Conservation (phyloP, 1,284 basidiomycete species). For the Calocybe gambosa region DNA sequence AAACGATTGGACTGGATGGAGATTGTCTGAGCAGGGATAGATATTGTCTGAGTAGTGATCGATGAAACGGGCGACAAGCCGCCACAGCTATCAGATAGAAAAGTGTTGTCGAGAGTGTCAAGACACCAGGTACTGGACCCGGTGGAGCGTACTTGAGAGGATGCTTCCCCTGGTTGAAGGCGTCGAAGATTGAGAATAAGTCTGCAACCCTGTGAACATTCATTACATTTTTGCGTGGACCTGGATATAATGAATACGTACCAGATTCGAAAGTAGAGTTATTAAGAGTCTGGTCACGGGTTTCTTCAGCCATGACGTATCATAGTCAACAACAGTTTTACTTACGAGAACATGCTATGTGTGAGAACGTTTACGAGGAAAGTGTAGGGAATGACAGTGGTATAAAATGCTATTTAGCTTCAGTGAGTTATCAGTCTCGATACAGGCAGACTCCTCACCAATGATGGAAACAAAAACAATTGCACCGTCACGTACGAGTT, state of each 20-base stretch:
- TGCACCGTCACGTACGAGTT: conserved; percentile 8
- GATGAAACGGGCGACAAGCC: too few relatives aligned
- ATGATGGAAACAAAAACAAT: conserved; percentile 6
- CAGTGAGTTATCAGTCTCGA: not conserved
- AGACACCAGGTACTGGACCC: conserved; percentile 5
- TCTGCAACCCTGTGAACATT: conserved; percentile 7
- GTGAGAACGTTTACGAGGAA: conserved; percentile 7
- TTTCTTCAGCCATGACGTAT: not conserved
- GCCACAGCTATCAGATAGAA: not conserved
- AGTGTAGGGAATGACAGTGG: conserved; percentile 4
- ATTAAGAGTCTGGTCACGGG: not conserved
- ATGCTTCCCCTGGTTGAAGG: not conserved
- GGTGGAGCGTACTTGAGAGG: not conserved
- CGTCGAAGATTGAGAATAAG: conserved; percentile 11
- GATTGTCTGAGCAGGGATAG: too few relatives aligned
- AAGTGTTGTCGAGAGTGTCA: not conserved
- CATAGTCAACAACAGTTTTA: too few relatives aligned
- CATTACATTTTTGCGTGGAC: not conserved
- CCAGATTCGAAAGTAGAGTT: not conserved
- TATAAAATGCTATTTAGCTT: conserved; percentile 4
- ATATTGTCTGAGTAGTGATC: too few relatives aligned
- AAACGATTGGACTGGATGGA: too few relatives aligned
- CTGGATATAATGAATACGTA: not conserved
- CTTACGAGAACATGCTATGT: conserved; percentile 11
- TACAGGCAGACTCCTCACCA: not conserved